Conservation (phyloP, 345 rosid genomes). For the Eucalyptus cloeziana region DNA sequence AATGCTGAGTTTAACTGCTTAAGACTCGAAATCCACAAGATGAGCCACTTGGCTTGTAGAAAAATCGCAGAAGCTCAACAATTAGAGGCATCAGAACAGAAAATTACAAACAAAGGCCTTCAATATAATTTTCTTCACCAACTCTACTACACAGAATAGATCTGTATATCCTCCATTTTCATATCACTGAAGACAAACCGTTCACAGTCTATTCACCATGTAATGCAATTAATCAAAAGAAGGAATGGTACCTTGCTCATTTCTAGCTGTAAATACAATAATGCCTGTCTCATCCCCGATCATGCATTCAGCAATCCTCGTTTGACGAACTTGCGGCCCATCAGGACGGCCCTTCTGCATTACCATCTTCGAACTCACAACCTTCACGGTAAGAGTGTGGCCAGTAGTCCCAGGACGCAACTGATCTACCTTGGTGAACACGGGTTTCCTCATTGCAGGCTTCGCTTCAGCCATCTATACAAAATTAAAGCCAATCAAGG, state of each 20-base stretch:
- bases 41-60: background rate
- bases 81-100: background rate
- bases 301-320: constrained; percentile 3
- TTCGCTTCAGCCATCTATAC: constrained; percentile 3
- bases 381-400: constrained; percentile 6
- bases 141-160: background rate
- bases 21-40: background rate
- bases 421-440: constrained; percentile 14
- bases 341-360: constrained; percentile 9
- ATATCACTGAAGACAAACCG: background rate
- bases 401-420: constrained; percentile 8
- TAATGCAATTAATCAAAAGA: background rate
- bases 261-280: constrained; percentile 4
- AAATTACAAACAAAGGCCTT: background rate
- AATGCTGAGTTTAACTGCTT: background rate
- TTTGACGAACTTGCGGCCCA: constrained; percentile 2
- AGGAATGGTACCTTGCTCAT: constrained; percentile 1
- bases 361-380: constrained; percentile 1
- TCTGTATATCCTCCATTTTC: background rate
- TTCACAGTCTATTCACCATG: background rate
- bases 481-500: background rate
- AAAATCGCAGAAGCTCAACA: background rate
- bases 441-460: constrained; percentile 4
- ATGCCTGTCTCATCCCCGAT: constrained; percentile 8
- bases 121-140: background rate